Base-by-base conservation (phyloP, 495 filamentous ascomycete species). In the Xanthoparmelia taractica region DNA sequence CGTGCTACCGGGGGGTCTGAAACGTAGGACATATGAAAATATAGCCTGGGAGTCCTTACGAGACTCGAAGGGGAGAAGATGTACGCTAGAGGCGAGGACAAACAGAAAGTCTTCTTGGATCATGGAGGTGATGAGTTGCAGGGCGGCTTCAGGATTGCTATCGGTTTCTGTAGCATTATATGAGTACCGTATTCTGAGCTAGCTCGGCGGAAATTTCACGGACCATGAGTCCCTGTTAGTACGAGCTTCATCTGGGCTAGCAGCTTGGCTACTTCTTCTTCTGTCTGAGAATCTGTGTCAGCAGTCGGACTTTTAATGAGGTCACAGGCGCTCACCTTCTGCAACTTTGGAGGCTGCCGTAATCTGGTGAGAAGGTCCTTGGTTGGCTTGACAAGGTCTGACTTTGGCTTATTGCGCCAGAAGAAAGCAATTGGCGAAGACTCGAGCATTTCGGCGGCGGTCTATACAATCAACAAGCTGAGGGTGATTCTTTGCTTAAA, bases 1-100 rank as follows among this genome's bases (percentile, higher is more conserved):
- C 69, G 72, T 63, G 73, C 82, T 70, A 70, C 73, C 72, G 15
- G 87, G 80, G 18, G 83, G 82, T 65, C 87, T 87, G 79, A 90
- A 96, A 37, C 91, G 88, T 71, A 96, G 85, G 58, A 89, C 84
- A 75, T 91, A 89, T 15, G 89, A 93, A 79, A 95, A 88, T 69
- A 96, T 92, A 68, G 89, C 87, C 72, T 96, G 90, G 12, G 87
- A 86, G 70, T 96, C 90, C 76, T 95, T 96, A 69, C 89, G 84
- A 33, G 90, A 87, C 78, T 99, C 95, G 79, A 99, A 99, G 8
- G 93, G 89, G 8, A 97, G 84, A 34, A 86, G 80, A 73, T 88
- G 83, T 57, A 99, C 86, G 71, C 85, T 84, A 54, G 82, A 80
- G 34, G 92, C 88, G 43, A 99, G 85, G 38, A 88, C 78, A 68